Evolutionary conservation across 768 basidiomycete species (phyloP).

Genomic region (Lactifluus piperatus): DNA sequence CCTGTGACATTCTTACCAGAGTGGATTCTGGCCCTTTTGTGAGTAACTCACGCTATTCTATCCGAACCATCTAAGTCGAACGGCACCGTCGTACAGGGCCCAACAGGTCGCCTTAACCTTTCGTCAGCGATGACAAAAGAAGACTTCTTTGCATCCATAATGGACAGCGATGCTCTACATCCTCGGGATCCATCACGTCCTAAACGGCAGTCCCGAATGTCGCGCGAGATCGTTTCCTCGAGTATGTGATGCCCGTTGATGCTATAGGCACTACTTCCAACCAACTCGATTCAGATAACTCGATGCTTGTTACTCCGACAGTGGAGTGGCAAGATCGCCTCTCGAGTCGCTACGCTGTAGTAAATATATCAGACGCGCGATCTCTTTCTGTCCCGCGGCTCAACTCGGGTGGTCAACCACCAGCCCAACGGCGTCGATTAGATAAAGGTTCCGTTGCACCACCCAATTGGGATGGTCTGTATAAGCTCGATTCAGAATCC

Average conservation of each 20-base stretch:
- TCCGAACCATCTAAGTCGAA: constrained; percentile 1
- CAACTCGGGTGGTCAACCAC: constrained; percentile 23
- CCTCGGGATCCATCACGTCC: constrained; percentile 50
- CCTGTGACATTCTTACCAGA: constrained; percentile 64
- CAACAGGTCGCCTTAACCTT: constrained; percentile 54
- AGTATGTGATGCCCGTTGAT: constrained; percentile 31
- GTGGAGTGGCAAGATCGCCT: constrained; percentile 75
- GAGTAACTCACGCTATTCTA: constrained; percentile 21
- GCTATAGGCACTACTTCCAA: background rate
- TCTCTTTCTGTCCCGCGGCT: background rate
- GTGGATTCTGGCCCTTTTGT: constrained; percentile 80
- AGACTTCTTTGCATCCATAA: constrained; percentile 69
- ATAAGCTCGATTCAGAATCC: constrained; percentile 39
- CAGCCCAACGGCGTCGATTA: constrained; percentile 41
- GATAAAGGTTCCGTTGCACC: constrained; percentile 26
- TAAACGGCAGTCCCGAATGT: constrained; percentile 65
- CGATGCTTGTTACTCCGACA: constrained; percentile 55
- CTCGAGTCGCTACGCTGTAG: constrained; percentile 41
- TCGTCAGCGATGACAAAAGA: constrained; percentile 60
- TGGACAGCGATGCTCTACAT: constrained; percentile 43
- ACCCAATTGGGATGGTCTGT: constrained; percentile 52
- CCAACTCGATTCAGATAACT: constrained; percentile 37
- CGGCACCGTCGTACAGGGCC: constrained; percentile 39
- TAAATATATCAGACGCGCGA: background rate
- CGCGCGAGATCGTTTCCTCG: constrained; percentile 75